Conservation (phyloP, 2,329 filamentous ascomycete genomes). For the Trichophyton mentagrophytes region DNA sequence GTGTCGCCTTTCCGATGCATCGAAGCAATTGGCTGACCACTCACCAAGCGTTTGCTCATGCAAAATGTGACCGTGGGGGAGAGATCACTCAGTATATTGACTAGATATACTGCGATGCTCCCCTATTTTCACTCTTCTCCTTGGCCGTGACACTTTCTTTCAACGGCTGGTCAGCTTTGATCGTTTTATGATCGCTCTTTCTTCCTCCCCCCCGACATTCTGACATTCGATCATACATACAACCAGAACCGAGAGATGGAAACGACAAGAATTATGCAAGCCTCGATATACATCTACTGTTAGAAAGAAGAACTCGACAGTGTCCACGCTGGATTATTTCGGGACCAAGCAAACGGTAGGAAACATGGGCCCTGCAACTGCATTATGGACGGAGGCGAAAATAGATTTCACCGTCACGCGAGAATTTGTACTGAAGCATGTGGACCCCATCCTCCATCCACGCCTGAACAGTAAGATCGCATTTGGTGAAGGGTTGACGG, state of each 20-base stretch:
- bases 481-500: constrained; percentile 35
- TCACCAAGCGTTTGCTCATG: not conserved
- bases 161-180: not conserved
- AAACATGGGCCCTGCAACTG: constrained; percentile 17
- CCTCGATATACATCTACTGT: not conserved
- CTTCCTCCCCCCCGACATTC: not conserved
- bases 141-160: not conserved
- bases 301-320: not conserved
- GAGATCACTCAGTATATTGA: not conserved
- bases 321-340: not conserved
- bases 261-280: not conserved
- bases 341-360: not conserved
- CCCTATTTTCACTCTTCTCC: not conserved
- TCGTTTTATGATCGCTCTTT: not conserved
- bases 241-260: not conserved
- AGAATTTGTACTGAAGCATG: constrained; percentile 28
- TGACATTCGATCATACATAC: not conserved
- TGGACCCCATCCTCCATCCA: constrained; percentile 20
- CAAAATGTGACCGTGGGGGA: not conserved
- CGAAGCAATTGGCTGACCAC: not conserved
- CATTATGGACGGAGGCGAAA: constrained; percentile 37
- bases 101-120: constrained; percentile 1
- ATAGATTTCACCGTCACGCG: constrained; percentile 31
- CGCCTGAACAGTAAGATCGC: constrained; percentile 25
- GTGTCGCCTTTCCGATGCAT: not conserved